phyloP scores from a whole-genome alignment of 768 basidiomycete species.

The Tricholoma saponaceum region DNA sequence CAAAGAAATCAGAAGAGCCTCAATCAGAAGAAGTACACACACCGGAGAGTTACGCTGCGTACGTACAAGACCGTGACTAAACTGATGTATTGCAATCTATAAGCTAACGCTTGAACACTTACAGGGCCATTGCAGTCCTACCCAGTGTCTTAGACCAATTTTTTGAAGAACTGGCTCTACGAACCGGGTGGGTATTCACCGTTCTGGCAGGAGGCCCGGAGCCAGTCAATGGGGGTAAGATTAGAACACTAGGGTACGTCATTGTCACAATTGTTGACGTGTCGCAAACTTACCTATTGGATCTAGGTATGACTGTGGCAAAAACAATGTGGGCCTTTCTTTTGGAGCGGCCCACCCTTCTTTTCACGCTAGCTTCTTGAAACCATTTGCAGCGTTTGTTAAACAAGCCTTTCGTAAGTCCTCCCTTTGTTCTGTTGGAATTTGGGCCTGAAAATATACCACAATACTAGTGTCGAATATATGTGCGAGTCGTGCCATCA shows the following conservation, averaged over 20 bases:
- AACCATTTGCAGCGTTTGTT: neutral
- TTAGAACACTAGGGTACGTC: neutral
- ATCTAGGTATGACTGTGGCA: constrained; percentile 1
- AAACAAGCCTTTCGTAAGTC: neutral
- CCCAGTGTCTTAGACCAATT: neutral
- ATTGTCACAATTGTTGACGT: neutral
- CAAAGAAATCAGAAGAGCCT: neutral
- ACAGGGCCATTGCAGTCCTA: neutral
- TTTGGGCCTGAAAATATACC: neutral
- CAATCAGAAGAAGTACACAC: neutral
- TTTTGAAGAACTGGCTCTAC: neutral
- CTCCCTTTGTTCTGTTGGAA: neutral
- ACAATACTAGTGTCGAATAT: neutral
- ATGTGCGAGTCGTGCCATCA: neutral
- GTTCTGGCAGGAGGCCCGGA: constrained; percentile 1
- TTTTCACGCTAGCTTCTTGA: neutral
- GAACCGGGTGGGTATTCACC: neutral
- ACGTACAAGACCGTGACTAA: neutral
- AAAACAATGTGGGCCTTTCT: neutral
- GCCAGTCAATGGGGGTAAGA: neutral
- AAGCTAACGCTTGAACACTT: neutral
- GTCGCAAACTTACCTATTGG: neutral
- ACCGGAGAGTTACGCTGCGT: neutral
- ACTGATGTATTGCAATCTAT: neutral
- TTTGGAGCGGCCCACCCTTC: neutral